phyloP scores from a whole-genome alignment of 2,329 filamentous ascomycete species.

The Stylonectria norvegica region DNA sequence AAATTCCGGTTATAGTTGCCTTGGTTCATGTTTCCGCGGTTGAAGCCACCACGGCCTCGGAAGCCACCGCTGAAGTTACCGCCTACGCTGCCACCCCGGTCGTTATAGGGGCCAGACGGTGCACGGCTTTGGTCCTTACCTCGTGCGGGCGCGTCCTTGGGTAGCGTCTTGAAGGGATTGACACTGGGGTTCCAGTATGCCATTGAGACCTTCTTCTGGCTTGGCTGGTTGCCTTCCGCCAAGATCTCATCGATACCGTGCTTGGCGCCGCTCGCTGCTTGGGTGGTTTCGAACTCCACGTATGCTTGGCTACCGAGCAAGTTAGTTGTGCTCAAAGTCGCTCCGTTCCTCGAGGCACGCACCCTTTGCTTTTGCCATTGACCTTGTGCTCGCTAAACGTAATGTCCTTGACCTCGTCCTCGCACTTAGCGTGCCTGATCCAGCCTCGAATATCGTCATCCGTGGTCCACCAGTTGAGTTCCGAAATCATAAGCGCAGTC shows the following conservation, averaged over 20 bases:
- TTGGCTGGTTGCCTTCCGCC: conserved; percentile 48
- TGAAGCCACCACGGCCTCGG: conserved; percentile 49
- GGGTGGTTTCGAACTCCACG: conserved; percentile 76
- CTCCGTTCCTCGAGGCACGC: conserved; percentile 31
- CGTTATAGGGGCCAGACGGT: conserved; percentile 47
- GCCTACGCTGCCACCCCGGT: conserved; percentile 35
- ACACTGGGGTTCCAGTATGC: conserved; percentile 71
- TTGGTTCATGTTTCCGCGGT: conserved; percentile 45
- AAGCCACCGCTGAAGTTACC: conserved; percentile 53
- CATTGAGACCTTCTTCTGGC: conserved; percentile 68
- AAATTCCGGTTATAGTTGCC: conserved; percentile 44
- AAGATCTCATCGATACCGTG: conserved; percentile 68
- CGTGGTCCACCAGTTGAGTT: conserved; percentile 94
- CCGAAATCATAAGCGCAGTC: conserved; percentile 77
- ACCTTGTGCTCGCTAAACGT: conserved; percentile 99
- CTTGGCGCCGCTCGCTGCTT: conserved; percentile 83
- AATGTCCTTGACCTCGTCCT: conserved; percentile 83
- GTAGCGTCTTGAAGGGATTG: conserved; percentile 88
- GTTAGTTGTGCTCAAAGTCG: conserved; percentile 11
- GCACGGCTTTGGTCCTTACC: conserved; percentile 62
- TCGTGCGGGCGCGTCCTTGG: conserved; percentile 72
- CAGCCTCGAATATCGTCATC: conserved; percentile 93
- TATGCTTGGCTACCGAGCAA: conserved; percentile 62
- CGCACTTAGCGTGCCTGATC: conserved; percentile 73
- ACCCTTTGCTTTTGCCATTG: conserved; percentile 99